Evolutionary conservation across 108 stramenopile species (phyloP).

Genomic region (Discostella pseudostelligera): DNA sequence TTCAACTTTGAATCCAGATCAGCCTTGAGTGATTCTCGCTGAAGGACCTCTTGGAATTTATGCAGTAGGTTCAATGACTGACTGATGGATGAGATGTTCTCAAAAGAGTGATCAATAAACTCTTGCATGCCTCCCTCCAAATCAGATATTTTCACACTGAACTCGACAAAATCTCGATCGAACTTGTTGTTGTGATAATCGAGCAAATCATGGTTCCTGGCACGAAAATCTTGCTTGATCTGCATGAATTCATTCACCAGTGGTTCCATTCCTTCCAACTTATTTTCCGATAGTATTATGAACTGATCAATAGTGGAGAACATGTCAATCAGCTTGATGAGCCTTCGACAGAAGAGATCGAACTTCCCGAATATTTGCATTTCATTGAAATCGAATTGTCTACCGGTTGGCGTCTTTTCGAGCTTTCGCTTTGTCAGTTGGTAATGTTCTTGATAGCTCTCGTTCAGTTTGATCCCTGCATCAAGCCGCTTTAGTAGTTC

Average conservation of each 20-base stretch:
- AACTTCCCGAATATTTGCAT: constrained; percentile 90
- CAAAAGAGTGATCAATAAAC: constrained; percentile 90
- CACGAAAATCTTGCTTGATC: constrained; percentile 76
- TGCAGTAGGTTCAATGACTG: constrained; percentile 78
- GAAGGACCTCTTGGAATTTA: constrained; percentile 85
- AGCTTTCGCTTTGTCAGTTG: constrained; percentile 83
- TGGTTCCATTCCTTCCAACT: constrained; percentile 89
- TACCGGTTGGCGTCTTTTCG: constrained; percentile 67
- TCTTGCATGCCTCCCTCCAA: constrained; percentile 77
- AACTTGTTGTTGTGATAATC: constrained; percentile 89
- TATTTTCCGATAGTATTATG: constrained; percentile 68
- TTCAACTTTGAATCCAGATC: constrained; percentile 88
- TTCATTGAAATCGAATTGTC: constrained; percentile 89
- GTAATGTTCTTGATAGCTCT: constrained; percentile 88
- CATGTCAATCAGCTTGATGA: constrained; percentile 91
- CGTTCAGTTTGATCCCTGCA: constrained; percentile 82
- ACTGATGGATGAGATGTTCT: constrained; percentile 84
- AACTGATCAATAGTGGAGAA: constrained; percentile 89
- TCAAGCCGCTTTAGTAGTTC: constrained; percentile 71
- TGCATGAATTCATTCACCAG: constrained; percentile 75
- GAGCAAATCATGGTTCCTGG: constrained; percentile 81
- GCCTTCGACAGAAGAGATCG: constrained; percentile 86
- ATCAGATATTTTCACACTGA: constrained; percentile 80
- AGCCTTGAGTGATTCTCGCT: constrained; percentile 81
- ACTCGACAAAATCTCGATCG: constrained; percentile 90